phyloP scores from a whole-genome alignment of 2,329 filamentous ascomycete genomes.

The Colletotrichum sp. region DNA sequence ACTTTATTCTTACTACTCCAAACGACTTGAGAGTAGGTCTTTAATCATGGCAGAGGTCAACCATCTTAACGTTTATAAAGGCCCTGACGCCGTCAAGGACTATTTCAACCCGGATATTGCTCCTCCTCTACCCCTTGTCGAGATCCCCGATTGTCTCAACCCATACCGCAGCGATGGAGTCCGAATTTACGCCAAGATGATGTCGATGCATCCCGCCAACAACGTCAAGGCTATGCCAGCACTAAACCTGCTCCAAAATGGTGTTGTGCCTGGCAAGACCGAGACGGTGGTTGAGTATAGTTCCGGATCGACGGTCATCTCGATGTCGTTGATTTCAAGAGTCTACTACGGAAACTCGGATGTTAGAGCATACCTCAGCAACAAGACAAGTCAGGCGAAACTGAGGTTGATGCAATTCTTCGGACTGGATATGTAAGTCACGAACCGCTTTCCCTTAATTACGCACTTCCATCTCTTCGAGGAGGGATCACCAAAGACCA shows the following conservation, averaged over 20 bases:
- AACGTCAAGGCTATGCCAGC: slow-evolving; percentile 70
- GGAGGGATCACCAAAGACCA: not conserved
- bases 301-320: slow-evolving; percentile 67
- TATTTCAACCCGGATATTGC: slow-evolving; percentile 65
- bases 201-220: slow-evolving; percentile 67
- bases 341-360: slow-evolving; percentile 56
- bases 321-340: slow-evolving; percentile 59
- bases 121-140: slow-evolving; percentile 65
- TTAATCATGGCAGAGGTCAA: slow-evolving; percentile 20
- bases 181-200: slow-evolving; percentile 70
- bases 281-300: slow-evolving; percentile 64
- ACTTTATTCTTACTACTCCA: not conserved
- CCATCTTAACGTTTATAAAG: slow-evolving; percentile 60
- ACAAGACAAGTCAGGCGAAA: slow-evolving; percentile 60
- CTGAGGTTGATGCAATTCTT: slow-evolving; percentile 65
- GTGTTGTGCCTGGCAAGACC: slow-evolving; percentile 45
- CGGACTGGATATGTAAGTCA: slow-evolving; percentile 53
- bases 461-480: not conserved
- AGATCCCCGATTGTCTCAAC: slow-evolving; percentile 62
- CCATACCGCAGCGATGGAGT: slow-evolving; percentile 62
- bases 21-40: not conserved
- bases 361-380: slow-evolving; percentile 60
- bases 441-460: not conserved
- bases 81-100: slow-evolving; percentile 58
- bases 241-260: slow-evolving; percentile 52